Conservation (phyloP, 73 alveolate genomes). For the Durusdinium trenchii region DNA sequence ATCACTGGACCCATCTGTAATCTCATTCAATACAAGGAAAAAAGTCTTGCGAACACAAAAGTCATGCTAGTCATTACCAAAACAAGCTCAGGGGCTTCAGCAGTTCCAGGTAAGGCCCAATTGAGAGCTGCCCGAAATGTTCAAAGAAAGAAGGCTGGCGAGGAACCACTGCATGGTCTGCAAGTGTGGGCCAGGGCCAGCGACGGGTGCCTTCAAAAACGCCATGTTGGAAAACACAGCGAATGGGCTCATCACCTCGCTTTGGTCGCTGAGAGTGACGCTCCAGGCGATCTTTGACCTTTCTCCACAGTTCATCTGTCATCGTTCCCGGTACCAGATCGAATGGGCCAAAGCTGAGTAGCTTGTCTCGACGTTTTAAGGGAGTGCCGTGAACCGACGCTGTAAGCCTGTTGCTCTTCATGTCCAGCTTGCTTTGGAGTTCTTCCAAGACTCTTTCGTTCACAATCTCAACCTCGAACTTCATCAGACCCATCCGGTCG, state of each 20-base stretch:
- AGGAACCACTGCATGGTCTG: conserved; percentile 48
- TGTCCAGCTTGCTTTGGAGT: conserved; percentile 52
- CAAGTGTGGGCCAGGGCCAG: conserved; percentile 71
- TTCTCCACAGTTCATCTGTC: conserved; percentile 57
- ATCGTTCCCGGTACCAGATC: conserved; percentile 58
- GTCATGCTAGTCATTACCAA: too few species aligned
- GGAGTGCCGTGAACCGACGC: conserved; percentile 19
- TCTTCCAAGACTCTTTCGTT: conserved; percentile 19
- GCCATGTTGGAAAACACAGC: conserved; percentile 78
- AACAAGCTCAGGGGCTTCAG: conserved; percentile 16
- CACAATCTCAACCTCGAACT: conserved; percentile 42
- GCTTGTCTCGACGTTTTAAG: conserved; percentile 55
- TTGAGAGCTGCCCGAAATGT: background rate
- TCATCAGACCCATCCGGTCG: conserved; percentile 88
- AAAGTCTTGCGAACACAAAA: too few species aligned
- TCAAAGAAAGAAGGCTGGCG: conserved; percentile 65
- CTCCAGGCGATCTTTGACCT: conserved; percentile 57
- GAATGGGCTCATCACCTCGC: conserved; percentile 89
- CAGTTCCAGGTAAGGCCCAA: background rate
- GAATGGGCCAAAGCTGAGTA: conserved; percentile 65
- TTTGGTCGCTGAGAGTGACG: conserved; percentile 67
- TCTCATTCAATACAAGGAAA: too few species aligned
- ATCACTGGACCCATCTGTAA: background rate
- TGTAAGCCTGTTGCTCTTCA: conserved; percentile 47
- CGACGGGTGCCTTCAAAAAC: conserved; percentile 81